phyloP scores from a whole-genome alignment of 1,284 basidiomycete species.

The Trichosporon sp. region DNA sequence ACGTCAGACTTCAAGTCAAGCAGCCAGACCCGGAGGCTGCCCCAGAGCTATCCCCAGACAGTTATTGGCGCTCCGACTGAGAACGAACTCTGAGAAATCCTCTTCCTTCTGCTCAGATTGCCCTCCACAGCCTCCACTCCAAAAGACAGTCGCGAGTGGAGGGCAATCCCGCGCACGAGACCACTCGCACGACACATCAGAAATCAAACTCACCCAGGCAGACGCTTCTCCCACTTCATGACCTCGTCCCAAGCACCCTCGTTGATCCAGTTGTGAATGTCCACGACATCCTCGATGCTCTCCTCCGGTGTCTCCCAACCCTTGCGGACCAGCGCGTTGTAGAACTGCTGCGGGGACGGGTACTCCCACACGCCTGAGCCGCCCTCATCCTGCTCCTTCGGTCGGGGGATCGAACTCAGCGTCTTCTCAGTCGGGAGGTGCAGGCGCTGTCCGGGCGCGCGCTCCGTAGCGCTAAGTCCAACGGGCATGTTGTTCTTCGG shows the following conservation, averaged over 20 bases:
- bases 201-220: constrained; percentile 44
- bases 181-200: not conserved
- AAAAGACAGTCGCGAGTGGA: not conserved
- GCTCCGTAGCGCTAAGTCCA: constrained; percentile 53
- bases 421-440: constrained; percentile 70
- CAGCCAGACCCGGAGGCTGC: too few species aligned
- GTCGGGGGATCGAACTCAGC: constrained; percentile 79
- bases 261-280: constrained; percentile 97
- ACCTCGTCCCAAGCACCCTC: constrained; percentile 96
- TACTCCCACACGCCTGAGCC: constrained; percentile 73
- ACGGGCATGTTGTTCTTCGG: constrained; percentile 86
- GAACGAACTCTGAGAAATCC: not conserved
- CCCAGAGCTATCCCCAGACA: too few species aligned
- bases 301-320: constrained; percentile 98
- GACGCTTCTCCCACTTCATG: constrained; percentile 79
- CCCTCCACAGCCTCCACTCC: not conserved
- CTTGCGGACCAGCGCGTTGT: constrained; percentile 93
- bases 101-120: not conserved
- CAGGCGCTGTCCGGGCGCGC: constrained; percentile 42
- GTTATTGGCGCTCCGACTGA: too few species aligned
- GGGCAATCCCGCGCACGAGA: not conserved
- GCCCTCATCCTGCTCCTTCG: constrained; percentile 44
- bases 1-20: too few species aligned
- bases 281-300: constrained; percentile 92
- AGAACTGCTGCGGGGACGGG: constrained; percentile 96